These are phyloP conservation scores for Sporothrix pallida DNA, from an alignment of 2,329 filamentous ascomycete genomes.

Conservation along the genomic window DNA sequence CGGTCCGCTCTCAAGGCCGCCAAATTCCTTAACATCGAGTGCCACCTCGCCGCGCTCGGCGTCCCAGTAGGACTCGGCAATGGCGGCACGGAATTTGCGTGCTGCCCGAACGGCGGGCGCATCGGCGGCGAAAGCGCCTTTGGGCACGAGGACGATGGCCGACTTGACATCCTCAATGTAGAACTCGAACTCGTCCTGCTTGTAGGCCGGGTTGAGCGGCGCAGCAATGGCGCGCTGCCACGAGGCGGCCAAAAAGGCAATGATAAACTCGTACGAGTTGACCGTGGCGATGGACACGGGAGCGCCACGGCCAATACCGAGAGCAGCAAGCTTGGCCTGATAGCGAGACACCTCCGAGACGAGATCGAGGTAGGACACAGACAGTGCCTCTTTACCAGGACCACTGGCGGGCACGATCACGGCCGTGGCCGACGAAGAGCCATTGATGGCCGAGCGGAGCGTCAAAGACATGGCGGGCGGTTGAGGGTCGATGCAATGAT, in stretches of 20 bases:
- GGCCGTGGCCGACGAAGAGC: conserved; percentile 57
- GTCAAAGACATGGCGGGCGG: conserved; percentile 48
- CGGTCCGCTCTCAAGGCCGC: conserved; percentile 60
- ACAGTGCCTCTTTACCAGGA: conserved; percentile 52
- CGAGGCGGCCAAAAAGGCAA: conserved; percentile 83
- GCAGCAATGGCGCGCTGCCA: conserved; percentile 85
- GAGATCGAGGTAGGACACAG: conserved; percentile 73
- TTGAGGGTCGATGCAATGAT: background rate
- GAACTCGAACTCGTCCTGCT: conserved; percentile 89
- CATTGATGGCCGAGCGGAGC: conserved; percentile 58
- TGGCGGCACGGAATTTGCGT: conserved; percentile 78
- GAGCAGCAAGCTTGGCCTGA: conserved; percentile 76
- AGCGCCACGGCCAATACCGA: conserved; percentile 71
- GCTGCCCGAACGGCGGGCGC: conserved; percentile 78
- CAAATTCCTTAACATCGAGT: conserved; percentile 77
- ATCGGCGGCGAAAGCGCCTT: conserved; percentile 68
- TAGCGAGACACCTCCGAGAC: conserved; percentile 69
- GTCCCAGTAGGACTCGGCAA: conserved; percentile 86
- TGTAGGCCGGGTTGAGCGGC: conserved; percentile 86
- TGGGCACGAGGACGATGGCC: conserved; percentile 75
- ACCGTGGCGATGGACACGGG: conserved; percentile 83
- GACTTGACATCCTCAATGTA: conserved; percentile 89
- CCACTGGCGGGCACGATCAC: conserved; percentile 74
- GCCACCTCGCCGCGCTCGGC: conserved; percentile 67
- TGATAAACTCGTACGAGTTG: conserved; percentile 88